phyloP scores from a whole-genome alignment of 495 filamentous ascomycete genomes.

The Daldinia bambusicola region DNA sequence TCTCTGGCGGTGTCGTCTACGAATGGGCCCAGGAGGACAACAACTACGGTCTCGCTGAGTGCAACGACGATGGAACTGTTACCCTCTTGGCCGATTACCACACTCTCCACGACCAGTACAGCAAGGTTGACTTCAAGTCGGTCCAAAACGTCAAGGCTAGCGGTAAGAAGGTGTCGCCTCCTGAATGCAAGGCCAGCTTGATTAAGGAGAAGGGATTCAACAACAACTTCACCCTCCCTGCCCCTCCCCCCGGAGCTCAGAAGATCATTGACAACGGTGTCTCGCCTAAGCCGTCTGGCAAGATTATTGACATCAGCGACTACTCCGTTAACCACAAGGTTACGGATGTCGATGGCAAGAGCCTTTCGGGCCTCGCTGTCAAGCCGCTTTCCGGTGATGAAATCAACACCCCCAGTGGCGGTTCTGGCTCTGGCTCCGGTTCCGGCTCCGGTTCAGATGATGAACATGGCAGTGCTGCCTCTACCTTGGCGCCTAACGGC shows the following conservation, averaged over 20 bases:
- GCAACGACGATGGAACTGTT: constrained; percentile 72
- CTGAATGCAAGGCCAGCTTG: constrained; percentile 67
- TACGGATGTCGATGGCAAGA: constrained; percentile 53
- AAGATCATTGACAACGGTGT: constrained; percentile 67
- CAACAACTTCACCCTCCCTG: constrained; percentile 80
- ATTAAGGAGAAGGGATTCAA: constrained; percentile 72
- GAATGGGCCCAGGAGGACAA: constrained; percentile 79
- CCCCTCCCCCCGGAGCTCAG: constrained; percentile 54
- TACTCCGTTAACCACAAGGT: constrained; percentile 55
- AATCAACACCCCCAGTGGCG: constrained; percentile 47
- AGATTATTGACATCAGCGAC: constrained; percentile 55
- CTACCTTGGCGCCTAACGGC: constrained; percentile 39
- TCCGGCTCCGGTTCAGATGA: constrained; percentile 14
- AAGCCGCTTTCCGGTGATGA: constrained; percentile 55
- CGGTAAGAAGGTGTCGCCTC: constrained; percentile 63
- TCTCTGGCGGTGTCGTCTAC: constrained; percentile 91
- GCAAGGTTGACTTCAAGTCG: constrained; percentile 73
- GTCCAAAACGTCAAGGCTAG: constrained; percentile 65
- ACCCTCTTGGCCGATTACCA: constrained; percentile 77
- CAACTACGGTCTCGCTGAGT: constrained; percentile 79
- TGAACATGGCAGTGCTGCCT: constrained; percentile 32
- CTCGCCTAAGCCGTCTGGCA: constrained; percentile 52
- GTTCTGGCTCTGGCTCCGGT: constrained; percentile 22
- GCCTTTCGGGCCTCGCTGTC: constrained; percentile 52
- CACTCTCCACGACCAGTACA: constrained; percentile 77